phyloP scores from a whole-genome alignment of 2,329 filamentous ascomycete species.

The Arthroderma uncinatum region DNA sequence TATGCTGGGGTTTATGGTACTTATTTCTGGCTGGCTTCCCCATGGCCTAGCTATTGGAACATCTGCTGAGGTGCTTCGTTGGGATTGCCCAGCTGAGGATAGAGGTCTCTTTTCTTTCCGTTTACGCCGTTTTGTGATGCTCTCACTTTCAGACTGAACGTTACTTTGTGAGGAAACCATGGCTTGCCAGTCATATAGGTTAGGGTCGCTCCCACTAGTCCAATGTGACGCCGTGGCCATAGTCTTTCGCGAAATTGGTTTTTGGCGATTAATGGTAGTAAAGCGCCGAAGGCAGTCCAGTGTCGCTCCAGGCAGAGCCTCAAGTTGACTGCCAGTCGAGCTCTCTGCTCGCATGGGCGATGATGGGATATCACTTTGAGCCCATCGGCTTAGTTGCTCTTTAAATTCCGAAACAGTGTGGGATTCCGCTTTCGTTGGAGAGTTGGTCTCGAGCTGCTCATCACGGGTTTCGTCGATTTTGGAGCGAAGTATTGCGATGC shows the following conservation, averaged over 20 bases:
- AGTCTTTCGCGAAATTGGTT: conserved; percentile 18
- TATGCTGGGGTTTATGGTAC: conserved; percentile 8
- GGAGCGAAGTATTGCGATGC: conserved; percentile 15
- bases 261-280: conserved; percentile 20
- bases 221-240: conserved; percentile 28
- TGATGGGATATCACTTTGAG: neutral
- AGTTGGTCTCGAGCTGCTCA: neutral
- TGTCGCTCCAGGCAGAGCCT: neutral
- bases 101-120: neutral
- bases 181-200: conserved; percentile 26
- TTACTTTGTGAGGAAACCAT: conserved; percentile 8
- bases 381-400: neutral
- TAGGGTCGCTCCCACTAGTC: conserved; percentile 25
- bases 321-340: neutral
- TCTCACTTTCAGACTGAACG: neutral
- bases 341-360: neutral
- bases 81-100: neutral
- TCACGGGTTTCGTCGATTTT: neutral
- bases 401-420: neutral
- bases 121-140: neutral
- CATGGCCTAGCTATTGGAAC: conserved; percentile 6
- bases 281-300: conserved; percentile 21
- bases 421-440: neutral
- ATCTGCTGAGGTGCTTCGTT: neutral
- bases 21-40: conserved; percentile 13